A percentile compares a stretch with the other conserved stretches of the same genome.
phyloP scores from a whole-genome alignment of 106 monocot species.

The Alisma plantagoaquatica region DNA sequence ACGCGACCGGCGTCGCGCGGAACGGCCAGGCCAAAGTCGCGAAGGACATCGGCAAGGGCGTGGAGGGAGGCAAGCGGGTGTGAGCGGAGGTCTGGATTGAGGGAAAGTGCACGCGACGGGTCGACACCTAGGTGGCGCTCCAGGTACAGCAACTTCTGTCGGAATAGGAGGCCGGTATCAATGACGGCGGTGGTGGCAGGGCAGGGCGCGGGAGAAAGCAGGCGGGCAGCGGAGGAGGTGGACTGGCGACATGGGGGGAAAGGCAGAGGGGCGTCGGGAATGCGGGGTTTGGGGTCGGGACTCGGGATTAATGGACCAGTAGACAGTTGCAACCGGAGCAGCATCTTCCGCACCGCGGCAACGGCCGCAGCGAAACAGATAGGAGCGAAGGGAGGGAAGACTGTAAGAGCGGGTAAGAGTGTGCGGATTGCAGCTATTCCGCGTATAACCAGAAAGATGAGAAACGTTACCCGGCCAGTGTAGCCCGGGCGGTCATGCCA shows the following conservation, averaged over 20 bases:
- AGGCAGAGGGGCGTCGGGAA: too few relatives aligned
- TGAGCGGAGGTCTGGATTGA: slow-evolving; percentile 56
- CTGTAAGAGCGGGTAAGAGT: too few relatives aligned
- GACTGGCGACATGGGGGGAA: too few relatives aligned
- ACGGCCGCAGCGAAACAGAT: too few relatives aligned
- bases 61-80: slow-evolving; percentile 27
- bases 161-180: slow-evolving; percentile 50
- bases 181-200: not conserved
- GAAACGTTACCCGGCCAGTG: too few relatives aligned
- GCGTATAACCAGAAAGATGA: too few relatives aligned
- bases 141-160: slow-evolving; percentile 49
- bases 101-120: slow-evolving; percentile 31
- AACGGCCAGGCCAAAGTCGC: slow-evolving; percentile 19
- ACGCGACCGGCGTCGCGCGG: slow-evolving; percentile 44
- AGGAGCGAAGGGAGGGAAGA: too few relatives aligned
- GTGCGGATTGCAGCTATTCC: too few relatives aligned
- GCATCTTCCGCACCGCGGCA: too few relatives aligned
- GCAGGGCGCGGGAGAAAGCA: not conserved
- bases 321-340: slow-evolving; percentile 1
- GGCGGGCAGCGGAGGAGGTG: not conserved
- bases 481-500: too few relatives aligned
- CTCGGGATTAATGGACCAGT: slow-evolving; percentile 2
- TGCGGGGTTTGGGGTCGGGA: slow-evolving; percentile 5
- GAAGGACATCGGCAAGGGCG: slow-evolving; percentile 16
- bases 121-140: slow-evolving; percentile 34